Conservation (phyloP, 257 asterid species). For the Petunia axillaris region DNA sequence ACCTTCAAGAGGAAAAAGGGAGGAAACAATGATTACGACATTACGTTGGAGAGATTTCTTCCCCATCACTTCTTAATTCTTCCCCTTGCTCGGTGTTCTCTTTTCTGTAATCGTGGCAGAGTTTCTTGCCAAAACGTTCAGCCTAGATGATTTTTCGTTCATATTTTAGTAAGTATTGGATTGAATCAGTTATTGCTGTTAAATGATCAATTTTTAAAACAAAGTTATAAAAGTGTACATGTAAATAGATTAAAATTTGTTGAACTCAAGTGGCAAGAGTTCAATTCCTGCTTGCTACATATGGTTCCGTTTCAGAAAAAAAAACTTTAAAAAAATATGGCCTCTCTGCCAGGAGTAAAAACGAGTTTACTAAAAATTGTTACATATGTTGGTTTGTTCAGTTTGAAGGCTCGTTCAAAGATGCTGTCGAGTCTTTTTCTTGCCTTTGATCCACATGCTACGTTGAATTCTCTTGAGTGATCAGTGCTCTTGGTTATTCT, state of each 20-base stretch:
- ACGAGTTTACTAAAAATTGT: not conserved
- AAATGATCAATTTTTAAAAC: not conserved
- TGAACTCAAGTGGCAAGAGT: too few species aligned
- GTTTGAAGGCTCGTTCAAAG: not conserved
- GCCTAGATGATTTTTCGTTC: not conserved
- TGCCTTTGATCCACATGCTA: not conserved
- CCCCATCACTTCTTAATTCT: too few species aligned
- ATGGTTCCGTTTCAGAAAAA: too few species aligned
- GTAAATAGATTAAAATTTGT: not conserved
- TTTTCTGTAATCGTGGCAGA: not conserved
- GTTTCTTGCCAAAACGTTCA: not conserved
- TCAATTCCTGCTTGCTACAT: too few species aligned
- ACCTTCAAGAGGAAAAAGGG: too few species aligned
- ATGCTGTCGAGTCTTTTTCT: not conserved
- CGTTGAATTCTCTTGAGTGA: not conserved
- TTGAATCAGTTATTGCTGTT: not conserved
- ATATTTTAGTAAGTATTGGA: not conserved
- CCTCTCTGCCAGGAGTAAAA: not conserved
- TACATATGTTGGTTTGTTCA: not conserved
- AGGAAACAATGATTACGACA: not conserved
- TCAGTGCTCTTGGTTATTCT: not conserved
- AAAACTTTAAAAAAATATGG: too few species aligned
- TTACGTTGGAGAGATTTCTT: not conserved
- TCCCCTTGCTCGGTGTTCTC: too few species aligned
- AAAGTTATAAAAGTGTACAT: not conserved